Percentiles rank a stretch among this genome's conserved stretches.
Conservation (phyloP, 1,284 basidiomycete genomes). For the Boletus holoroseus region DNA sequence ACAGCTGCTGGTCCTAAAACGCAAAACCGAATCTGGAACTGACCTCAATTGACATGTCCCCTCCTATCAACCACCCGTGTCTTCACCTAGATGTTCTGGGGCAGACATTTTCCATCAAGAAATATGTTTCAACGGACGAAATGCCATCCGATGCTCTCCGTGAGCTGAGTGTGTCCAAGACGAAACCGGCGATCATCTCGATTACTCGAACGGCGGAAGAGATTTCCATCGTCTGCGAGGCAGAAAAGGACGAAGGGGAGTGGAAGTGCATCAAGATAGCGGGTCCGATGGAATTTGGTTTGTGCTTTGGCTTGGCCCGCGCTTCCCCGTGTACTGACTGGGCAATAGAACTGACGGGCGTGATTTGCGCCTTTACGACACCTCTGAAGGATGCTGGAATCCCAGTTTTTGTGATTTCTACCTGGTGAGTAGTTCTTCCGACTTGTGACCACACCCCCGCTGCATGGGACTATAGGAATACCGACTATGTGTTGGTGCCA, state of each 20-base stretch:
- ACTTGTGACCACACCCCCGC: background rate
- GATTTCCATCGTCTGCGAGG: constrained; percentile 53
- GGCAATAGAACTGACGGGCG: constrained; percentile 49
- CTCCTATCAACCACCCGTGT: constrained; percentile 42
- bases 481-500: constrained; percentile 56
- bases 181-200: constrained; percentile 43
- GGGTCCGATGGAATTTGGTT: constrained; percentile 65
- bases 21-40: background rate
- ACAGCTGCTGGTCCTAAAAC: background rate
- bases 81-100: constrained; percentile 50
- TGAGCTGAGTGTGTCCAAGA: constrained; percentile 20
- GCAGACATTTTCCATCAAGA: constrained; percentile 56
- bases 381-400: constrained; percentile 53
- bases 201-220: constrained; percentile 58
- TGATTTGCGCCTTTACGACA: constrained; percentile 50
- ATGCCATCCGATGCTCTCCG: constrained; percentile 32
- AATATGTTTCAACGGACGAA: constrained; percentile 31
- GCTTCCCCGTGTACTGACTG: constrained; percentile 1
- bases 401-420: constrained; percentile 61
- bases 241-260: constrained; percentile 35
- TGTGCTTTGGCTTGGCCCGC: constrained; percentile 15
- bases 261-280: constrained; percentile 60
- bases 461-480: constrained; percentile 43
- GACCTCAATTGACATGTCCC: constrained; percentile 40
- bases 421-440: constrained; percentile 47